phyloP scores from a whole-genome alignment of 2,329 filamentous ascomycete genomes.

The Phialophora tarda region DNA sequence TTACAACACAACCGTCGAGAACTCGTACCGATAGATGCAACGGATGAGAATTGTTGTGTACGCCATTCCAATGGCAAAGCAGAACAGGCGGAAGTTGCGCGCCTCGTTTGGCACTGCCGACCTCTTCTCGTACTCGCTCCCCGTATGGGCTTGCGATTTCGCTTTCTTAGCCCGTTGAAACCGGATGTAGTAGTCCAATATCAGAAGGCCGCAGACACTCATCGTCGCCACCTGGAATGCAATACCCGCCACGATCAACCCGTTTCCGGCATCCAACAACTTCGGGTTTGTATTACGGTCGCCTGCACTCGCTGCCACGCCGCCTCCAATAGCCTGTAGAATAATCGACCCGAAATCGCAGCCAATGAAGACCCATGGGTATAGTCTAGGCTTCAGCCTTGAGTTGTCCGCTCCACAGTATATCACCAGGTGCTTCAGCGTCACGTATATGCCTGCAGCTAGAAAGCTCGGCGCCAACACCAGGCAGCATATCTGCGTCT shows the following conservation, averaged over 20 bases:
- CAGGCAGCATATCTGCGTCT: conserved; percentile 60
- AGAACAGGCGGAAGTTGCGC: conserved; percentile 37
- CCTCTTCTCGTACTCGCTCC: conserved; percentile 43
- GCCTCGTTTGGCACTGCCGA: conserved; percentile 28
- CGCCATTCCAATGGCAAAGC: conserved; percentile 41
- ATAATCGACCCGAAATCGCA: conserved; percentile 64
- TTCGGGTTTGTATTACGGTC: conserved; percentile 42
- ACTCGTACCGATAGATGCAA: conserved; percentile 51
- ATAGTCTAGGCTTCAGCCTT: conserved; percentile 55
- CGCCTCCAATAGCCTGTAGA: conserved; percentile 63
- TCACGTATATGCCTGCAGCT: conserved; percentile 62
- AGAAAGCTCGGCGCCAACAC: conserved; percentile 64
- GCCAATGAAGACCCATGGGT: conserved; percentile 65
- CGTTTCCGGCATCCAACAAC: conserved; percentile 55
- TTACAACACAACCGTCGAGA: background rate
- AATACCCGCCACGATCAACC: conserved; percentile 65
- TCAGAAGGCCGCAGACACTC: conserved; percentile 42
- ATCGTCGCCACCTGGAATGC: conserved; percentile 62
- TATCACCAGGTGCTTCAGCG: conserved; percentile 62
- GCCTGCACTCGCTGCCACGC: conserved; percentile 58
- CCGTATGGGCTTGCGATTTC: conserved; percentile 36
- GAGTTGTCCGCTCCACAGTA: conserved; percentile 60
- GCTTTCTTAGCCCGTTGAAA: conserved; percentile 41
- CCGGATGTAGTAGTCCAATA: conserved; percentile 54
- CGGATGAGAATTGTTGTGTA: conserved; percentile 51